Evolutionary conservation across 2,329 filamentous ascomycete species (phyloP), one percentile per base, ranked within the genome.

Genomic region (Daldinia sp.): DNA sequence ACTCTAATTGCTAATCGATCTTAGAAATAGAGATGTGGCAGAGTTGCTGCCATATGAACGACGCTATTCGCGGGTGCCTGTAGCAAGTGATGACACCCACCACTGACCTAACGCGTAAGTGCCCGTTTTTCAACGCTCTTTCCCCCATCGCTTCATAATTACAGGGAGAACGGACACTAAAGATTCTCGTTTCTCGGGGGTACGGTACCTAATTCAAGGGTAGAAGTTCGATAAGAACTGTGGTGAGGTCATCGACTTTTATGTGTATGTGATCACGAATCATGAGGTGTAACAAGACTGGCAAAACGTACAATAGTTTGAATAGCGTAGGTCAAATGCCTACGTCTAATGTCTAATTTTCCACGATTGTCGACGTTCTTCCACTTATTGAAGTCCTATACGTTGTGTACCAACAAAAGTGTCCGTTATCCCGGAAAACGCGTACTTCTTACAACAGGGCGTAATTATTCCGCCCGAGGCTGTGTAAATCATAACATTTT

Each of bases 211-310:
- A 41, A 11, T 10, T 13, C 4, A 7, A 19, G 15, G 13, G 39
- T 27, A 27, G 21, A 17, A n/a, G 25, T 13, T 30, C n/a, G 30
- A 29, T 27, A n/a, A 35, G 23, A 21, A 58, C 30, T 13, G 8
- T 70, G 48, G 66, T 74, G 72, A 73, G 68, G 68, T 75, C 72
- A 73, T 75, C 61, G 60, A 72, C 53, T 65, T 60, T 34, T 55
- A 68, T 56, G 60, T 62, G 53, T 66, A 72, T 67, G 67, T 71
- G 66, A 69, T 68, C 68, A 71, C 54, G 56, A 58, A 58, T 64
- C 63, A 63, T 64, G 56, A 56, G 35, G n/a, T 53, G 11, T 21
- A 58, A 17, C 39, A 25, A 37, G 49, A 34, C 25, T 25, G 11
- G 52, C 50, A 27, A 3, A 27, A 30, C 25, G 23, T 39, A 37